Evolutionary conservation across 257 asterid species (phyloP), one percentile per base, ranked within the genome.

Genomic region (Primulina tabacum): DNA sequence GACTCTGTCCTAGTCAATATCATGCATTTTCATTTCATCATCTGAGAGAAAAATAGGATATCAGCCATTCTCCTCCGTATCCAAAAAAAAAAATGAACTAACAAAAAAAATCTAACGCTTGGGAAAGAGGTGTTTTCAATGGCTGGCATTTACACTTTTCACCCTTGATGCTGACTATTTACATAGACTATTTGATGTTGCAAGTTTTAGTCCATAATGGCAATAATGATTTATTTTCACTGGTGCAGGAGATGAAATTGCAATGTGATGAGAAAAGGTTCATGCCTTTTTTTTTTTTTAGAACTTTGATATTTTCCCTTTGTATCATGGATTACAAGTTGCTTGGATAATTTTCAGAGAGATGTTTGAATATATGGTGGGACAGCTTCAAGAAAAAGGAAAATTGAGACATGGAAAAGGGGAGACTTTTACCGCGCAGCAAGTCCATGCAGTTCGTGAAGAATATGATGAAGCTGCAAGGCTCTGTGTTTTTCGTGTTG

Each of bases 251-350:
- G 82, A 90, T 93, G 99, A 93, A 90, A 76, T 81, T 90, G 83
- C 96, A 87, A 79, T 89, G 95, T 43, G 95, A 90, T 63, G 99
- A 90, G 78, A 93, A 93, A 83, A 89, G 96, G 99, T 93, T 79
- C 55, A 40, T 28, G 2, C 32, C n/a, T 40, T 58, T 37, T 21
- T 52, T 69, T 20, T 67, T 35, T 35, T 60, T 75, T 34, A 61
- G 18, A 60, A 38, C 52, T 63, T 20, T 43, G 34, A 67, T 66
- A 59, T 68, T 71, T 35, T 61, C 71, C 7, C 18, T 24, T 43
- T 3, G 4, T 59, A 12, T 53, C 64, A 14, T 59, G 20, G 73
- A 20, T 60, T 65, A 40, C 72, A 73, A 71, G 80, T 68, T 73
- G 70, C 30, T n/a, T 71, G 78, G 33, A 58, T 73, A 68, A 71